Conservation (phyloP, 2,329 filamentous ascomycete species). For the Microdochium trichocladiopsis region DNA sequence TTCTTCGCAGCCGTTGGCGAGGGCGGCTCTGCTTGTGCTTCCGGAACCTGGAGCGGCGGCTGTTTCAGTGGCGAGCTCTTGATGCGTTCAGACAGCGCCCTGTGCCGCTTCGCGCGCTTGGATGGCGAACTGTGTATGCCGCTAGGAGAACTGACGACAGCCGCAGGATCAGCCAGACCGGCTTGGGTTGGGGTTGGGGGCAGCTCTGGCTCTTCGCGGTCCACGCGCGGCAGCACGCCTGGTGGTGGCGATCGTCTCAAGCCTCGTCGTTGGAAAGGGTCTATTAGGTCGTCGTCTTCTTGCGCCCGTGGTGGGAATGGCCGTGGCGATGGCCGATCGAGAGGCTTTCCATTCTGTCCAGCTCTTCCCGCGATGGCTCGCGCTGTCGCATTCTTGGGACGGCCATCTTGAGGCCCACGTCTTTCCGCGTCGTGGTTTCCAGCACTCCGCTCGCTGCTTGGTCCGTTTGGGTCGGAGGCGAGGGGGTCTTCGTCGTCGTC, state of each 20-base stretch:
- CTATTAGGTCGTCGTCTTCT: constrained; percentile 33
- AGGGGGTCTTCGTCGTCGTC: constrained; percentile 8
- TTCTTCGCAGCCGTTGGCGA: not conserved
- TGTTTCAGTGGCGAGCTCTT: constrained; percentile 45
- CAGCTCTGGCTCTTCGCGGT: constrained; percentile 53
- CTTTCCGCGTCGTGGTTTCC: not conserved
- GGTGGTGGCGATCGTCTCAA: constrained; percentile 27
- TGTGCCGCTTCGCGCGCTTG: constrained; percentile 36
- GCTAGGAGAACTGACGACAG: constrained; percentile 45
- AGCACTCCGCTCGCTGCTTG: not conserved
- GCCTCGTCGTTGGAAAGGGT: constrained; percentile 30
- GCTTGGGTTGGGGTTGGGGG: constrained; percentile 48
- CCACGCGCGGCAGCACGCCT: constrained; percentile 20
- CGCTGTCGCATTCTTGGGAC: constrained; percentile 11
- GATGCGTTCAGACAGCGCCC: constrained; percentile 25
- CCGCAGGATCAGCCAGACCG: constrained; percentile 37
- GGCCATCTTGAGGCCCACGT: not conserved
- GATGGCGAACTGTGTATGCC: constrained; percentile 56
- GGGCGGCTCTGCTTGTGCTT: not conserved
- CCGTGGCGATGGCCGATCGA: constrained; percentile 33
- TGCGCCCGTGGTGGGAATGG: constrained; percentile 31
- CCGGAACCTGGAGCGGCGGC: constrained; percentile 22
- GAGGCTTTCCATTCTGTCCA: constrained; percentile 29
- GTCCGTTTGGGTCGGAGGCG: not conserved
- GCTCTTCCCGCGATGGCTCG: constrained; percentile 23